These are phyloP conservation scores for Penicillium daleae DNA, from an alignment of 495 filamentous ascomycete genomes.

Conservation along the genomic window DNA sequence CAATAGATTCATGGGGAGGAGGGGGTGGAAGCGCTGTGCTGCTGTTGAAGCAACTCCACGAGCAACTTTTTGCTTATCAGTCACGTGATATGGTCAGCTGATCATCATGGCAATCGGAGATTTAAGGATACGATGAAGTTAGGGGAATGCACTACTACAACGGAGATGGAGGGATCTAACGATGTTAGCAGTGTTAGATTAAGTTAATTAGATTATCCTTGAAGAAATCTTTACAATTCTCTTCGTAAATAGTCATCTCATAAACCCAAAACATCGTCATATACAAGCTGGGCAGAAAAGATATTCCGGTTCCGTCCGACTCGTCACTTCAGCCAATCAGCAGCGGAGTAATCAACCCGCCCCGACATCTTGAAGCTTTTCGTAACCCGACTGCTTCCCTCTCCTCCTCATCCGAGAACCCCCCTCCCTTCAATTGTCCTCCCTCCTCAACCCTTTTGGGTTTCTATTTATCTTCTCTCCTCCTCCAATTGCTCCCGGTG, in stretches of 20 bases:
- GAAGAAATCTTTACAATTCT: not conserved
- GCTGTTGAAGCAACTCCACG: conserved; percentile 8
- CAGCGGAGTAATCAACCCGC: conserved; percentile 43
- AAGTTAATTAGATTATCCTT: not conserved
- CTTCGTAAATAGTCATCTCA: not conserved
- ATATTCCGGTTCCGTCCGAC: conserved; percentile 52
- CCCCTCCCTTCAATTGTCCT: conserved; percentile 47
- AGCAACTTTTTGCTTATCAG: conserved; percentile 45
- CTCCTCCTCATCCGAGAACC: conserved; percentile 25
- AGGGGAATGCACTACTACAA: not conserved
- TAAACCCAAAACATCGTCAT: not conserved
- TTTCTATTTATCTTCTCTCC: conserved; percentile 32
- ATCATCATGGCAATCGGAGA: conserved; percentile 17
- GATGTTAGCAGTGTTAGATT: not conserved
- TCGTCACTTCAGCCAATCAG: conserved; percentile 48
- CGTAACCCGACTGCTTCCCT: conserved; percentile 44
- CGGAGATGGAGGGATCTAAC: not conserved
- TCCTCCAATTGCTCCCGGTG: conserved; percentile 44
- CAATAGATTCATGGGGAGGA: conserved; percentile 42
- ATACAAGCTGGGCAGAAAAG: conserved; percentile 31
- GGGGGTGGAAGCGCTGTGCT: conserved; percentile 1
- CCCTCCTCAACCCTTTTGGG: conserved; percentile 39
- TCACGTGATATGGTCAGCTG: conserved; percentile 43
- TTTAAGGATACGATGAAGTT: not conserved
- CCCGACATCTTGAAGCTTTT: conserved; percentile 57